Percentiles rank a stretch among this genome's conserved stretches.
Conservation (phyloP, 495 filamentous ascomycete species). For the Stereocaulon alpinum region DNA sequence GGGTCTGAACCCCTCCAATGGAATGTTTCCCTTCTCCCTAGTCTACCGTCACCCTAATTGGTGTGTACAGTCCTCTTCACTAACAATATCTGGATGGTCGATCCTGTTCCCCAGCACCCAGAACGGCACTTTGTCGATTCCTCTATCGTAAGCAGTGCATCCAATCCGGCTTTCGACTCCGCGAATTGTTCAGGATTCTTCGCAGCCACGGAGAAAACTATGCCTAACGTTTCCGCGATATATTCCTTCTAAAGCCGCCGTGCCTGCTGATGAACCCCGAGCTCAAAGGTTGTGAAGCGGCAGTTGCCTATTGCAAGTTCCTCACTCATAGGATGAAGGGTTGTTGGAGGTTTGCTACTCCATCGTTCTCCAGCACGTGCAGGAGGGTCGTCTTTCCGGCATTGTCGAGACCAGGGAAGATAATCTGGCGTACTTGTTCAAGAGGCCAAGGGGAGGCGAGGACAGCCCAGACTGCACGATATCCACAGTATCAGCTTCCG, state of each 20-base stretch:
- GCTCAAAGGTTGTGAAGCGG: constrained; percentile 94
- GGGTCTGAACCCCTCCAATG: constrained; percentile 84
- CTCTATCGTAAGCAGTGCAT: constrained; percentile 89
- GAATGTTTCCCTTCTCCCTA: constrained; percentile 95
- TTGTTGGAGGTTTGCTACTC: constrained; percentile 85
- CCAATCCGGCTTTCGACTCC: constrained; percentile 93
- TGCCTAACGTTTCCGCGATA: constrained; percentile 96
- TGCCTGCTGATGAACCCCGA: constrained; percentile 95
- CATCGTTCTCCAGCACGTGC: constrained; percentile 95
- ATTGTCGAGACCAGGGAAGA: constrained; percentile 93
- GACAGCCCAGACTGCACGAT: constrained; percentile 71
- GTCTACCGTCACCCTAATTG: constrained; percentile 90
- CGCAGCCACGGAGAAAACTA: constrained; percentile 96
- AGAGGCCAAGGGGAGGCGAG: constrained; percentile 76
- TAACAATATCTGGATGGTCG: constrained; percentile 89
- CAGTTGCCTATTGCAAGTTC: constrained; percentile 94
- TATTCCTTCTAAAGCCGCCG: constrained; percentile 97
- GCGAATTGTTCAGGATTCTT: constrained; percentile 89
- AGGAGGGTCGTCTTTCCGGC: constrained; percentile 92
- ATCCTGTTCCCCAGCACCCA: constrained; percentile 97
- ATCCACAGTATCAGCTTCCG: constrained; percentile 18
- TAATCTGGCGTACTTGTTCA: constrained; percentile 93
- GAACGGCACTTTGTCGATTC: constrained; percentile 89
- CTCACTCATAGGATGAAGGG: constrained; percentile 82
- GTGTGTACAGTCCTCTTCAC: constrained; percentile 86